phyloP scores from a whole-genome alignment of 805 yeast species.

The Candida corydali region DNA sequence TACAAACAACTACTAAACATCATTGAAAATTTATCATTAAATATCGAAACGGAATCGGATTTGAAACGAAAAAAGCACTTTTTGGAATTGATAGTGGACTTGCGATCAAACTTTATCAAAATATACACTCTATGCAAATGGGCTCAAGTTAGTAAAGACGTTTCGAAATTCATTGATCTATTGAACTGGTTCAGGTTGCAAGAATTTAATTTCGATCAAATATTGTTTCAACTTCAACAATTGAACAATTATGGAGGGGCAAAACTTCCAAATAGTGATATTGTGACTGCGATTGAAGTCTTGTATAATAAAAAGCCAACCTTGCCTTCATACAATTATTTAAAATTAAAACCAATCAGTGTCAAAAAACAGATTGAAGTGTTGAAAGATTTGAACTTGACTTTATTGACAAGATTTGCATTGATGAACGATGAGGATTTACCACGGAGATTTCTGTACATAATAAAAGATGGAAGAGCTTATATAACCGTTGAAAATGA shows the following conservation, averaged over 20 bases:
- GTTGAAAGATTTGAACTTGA: conserved; percentile 65
- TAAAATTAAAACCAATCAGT: conserved; percentile 47
- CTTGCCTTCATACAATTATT: conserved; percentile 58
- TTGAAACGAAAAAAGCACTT: conserved; percentile 63
- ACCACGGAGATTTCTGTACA: conserved; percentile 64
- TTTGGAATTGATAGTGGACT: conserved; percentile 59
- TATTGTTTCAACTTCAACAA: conserved; percentile 64
- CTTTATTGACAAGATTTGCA: conserved; percentile 72
- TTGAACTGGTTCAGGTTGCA: conserved; percentile 84
- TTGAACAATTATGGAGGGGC: conserved; percentile 79
- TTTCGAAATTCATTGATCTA: conserved; percentile 75
- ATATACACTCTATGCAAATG: conserved; percentile 85
- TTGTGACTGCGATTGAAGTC: conserved; percentile 84
- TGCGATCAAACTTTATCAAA: conserved; percentile 82
- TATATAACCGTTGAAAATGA: conserved; percentile 58
- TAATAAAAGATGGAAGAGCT: conserved; percentile 72
- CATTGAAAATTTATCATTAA: conserved; percentile 53
- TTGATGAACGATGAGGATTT: conserved; percentile 52
- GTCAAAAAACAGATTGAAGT: conserved; percentile 56
- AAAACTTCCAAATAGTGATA: conserved; percentile 87
- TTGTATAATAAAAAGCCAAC: conserved; percentile 73
- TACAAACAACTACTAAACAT: conserved; percentile 59
- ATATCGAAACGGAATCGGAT: conserved; percentile 47
- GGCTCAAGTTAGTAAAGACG: conserved; percentile 70
- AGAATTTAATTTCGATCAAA: conserved; percentile 56